Base-by-base conservation (phyloP, 306 rosid genomes). In the Amphicarpaea edgeworthii region DNA sequence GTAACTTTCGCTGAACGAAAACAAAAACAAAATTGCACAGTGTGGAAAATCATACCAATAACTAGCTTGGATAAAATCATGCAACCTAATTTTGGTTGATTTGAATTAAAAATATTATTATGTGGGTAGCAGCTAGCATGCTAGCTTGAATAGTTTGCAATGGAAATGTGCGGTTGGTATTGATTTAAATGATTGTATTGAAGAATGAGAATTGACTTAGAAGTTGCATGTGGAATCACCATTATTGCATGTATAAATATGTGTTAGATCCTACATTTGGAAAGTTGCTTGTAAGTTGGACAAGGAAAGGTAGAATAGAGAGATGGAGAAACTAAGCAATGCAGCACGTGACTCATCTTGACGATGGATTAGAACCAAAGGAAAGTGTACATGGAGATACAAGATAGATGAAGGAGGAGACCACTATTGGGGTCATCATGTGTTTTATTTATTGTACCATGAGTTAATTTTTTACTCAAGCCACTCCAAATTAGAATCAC, bases 331-430 rank as follows among this genome's bases (percentile, higher is more conserved):
- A n/a, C n/a, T n/a, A 81, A 64, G 85, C 28, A 84, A n/a, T n/a
- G n/a, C n/a, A 84, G 85, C 93, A 90, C 85, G 97, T 93, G 96
- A 86, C 82, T 82, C 79, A 69, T 73, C 80, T 87, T 85, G 74
- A 86, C 72, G 88, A 74, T 86, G 69, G 85, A 83, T 90, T 87
- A 75, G 21, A 87, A 79, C 77, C 83, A 83, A 92, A 92, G 91
- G 81, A 87, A 88, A 76, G 88, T 79, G 82, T 77, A 57, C 77
- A 81, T 77, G 65, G 46, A 28, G n/a, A n/a, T n/a, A n/a, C n/a
- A n/a, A n/a, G n/a, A 58, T 76, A 32, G 16, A 74, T 11, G 59
- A 72, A 86, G 37, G 3, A 24, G 83, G 78, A 82, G 78, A 85
- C 86, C 75, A 61, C 75, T 12, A 54, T 47, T 71, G 71, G 82